Percentiles rank a stretch among this genome's conserved stretches.
Conservation (phyloP, 2,329 filamentous ascomycete species). For the Pyrenochaeta sp. region DNA sequence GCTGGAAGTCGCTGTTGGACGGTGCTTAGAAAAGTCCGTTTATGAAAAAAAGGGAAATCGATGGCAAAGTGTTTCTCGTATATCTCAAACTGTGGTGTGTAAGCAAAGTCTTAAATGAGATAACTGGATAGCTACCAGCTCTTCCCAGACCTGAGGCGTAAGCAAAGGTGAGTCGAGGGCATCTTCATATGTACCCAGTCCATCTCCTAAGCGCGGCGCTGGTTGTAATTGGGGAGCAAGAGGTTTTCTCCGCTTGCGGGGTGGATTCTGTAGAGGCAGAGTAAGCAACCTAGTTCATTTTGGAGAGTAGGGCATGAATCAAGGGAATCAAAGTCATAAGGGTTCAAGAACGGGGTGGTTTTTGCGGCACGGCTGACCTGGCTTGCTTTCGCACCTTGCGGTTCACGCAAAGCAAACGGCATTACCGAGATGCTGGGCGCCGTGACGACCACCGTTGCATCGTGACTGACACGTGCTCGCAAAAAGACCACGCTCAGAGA, state of each 20-base stretch:
- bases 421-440: not conserved
- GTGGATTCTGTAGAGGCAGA: slow-evolving; percentile 13
- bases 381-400: not conserved
- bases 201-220: slow-evolving; percentile 50
- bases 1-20: slow-evolving; percentile 42
- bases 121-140: slow-evolving; percentile 57
- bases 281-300: not conserved
- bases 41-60: slow-evolving; percentile 76
- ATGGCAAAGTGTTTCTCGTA: slow-evolving; percentile 76
- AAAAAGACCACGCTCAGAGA: not conserved
- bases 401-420: not conserved
- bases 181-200: slow-evolving; percentile 60
- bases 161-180: slow-evolving; percentile 69
- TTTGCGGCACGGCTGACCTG: not conserved
- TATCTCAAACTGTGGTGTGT: slow-evolving; percentile 63
- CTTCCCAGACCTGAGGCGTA: slow-evolving; percentile 71
- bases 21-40: slow-evolving; percentile 65
- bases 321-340: not conserved
- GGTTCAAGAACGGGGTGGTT: not conserved
- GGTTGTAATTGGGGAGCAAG: slow-evolving; percentile 40
- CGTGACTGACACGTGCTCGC: not conserved
- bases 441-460: not conserved
- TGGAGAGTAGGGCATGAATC: not conserved
- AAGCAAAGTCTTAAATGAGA: not conserved
- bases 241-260: slow-evolving; percentile 48